A percentile compares a stretch with the other conserved stretches of the same genome.
These are phyloP conservation scores for Hygrocybe coccinea DNA, from an alignment of 768 basidiomycete species.

Conservation along the genomic window DNA sequence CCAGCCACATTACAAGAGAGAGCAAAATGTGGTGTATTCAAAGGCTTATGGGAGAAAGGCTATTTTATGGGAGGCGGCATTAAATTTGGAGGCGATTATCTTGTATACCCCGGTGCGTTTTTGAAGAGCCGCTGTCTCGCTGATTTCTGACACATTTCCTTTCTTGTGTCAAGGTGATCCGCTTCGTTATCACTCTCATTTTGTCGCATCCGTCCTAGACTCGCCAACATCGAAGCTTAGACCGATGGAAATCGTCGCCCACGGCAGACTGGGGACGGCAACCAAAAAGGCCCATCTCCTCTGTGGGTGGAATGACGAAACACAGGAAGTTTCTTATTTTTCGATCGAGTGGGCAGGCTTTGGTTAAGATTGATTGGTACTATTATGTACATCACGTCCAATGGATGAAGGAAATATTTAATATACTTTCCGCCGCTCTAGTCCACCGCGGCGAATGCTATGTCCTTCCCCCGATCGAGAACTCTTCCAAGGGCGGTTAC, in stretches of 20 bases:
- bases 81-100: conserved; percentile 93
- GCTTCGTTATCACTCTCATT: conserved; percentile 94
- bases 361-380: conserved; percentile 41
- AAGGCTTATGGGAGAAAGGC: conserved; percentile 75
- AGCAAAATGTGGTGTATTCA: conserved; percentile 76
- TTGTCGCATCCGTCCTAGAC: conserved; percentile 76
- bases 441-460: conserved; percentile 24
- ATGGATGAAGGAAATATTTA: conserved; percentile 20
- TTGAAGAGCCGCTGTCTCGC: not conserved
- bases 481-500: conserved; percentile 9
- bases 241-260: conserved; percentile 94
- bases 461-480: conserved; percentile 15
- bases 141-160: not conserved
- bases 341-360: conserved; percentile 92
- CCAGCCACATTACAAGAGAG: conserved; percentile 60
- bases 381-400: conserved; percentile 2
- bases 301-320: conserved; percentile 80
- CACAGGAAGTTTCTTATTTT: conserved; percentile 61
- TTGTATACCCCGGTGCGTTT: conserved; percentile 87
- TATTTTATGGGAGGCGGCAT: conserved; percentile 86
- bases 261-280: conserved; percentile 91
- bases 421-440: conserved; percentile 43
- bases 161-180: conserved; percentile 89
- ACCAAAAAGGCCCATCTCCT: conserved; percentile 95
- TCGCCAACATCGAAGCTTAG: conserved; percentile 54